Base-by-base conservation (phyloP, 805 yeast genomes). In the Lachancea fermentati region DNA sequence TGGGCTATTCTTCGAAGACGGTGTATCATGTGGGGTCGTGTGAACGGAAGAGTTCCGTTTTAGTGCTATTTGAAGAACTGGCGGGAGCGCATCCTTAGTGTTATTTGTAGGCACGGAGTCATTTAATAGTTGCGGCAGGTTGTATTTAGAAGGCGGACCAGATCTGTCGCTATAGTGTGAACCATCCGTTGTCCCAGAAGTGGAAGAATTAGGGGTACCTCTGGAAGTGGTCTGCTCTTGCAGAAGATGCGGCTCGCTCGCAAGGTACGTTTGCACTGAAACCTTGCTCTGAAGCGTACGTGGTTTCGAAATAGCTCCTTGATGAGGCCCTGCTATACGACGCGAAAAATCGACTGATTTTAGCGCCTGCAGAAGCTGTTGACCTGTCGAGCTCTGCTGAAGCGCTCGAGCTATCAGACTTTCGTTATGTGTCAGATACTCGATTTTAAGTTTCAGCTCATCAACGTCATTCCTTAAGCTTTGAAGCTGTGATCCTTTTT, bases 401-500 rank as follows among this genome's bases (percentile, higher is more conserved):
- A 81, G 54, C 2, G 81, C 86, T 42, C 79, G 79, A 0, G 87
- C 77, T 30, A 83, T 73, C 4, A 83, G 60, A 18, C 76, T 72
- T 62, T 82, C 91, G 65, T 79, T 82, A 55, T 77, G 72, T 30
- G 76, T 72, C 34, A 80, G 60, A 61, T 73, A 71, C 53, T 81
- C 86, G 50, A 84, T 79, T 65, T 83, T 80, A 31, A 81, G 70
- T 51, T 81, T 79, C 49, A 87, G 65, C 49, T 82, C 91, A 54
- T 84, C 89, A 4, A 87, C 88, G 51, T 89, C 97, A 51, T 84
- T 85, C 50, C 88, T 74, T 52, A 89, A 66, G 39, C 81, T 73
- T 52, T 87, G 95, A 19, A 88, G 79, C 60, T 88, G 96, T 1
- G 91, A 81, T 1, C 96, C 96, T 61, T 87, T 88, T 51, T 85